Evolutionary conservation across 2,329 filamentous ascomycete genomes (phyloP).

Genomic region (Onygena corvina): DNA sequence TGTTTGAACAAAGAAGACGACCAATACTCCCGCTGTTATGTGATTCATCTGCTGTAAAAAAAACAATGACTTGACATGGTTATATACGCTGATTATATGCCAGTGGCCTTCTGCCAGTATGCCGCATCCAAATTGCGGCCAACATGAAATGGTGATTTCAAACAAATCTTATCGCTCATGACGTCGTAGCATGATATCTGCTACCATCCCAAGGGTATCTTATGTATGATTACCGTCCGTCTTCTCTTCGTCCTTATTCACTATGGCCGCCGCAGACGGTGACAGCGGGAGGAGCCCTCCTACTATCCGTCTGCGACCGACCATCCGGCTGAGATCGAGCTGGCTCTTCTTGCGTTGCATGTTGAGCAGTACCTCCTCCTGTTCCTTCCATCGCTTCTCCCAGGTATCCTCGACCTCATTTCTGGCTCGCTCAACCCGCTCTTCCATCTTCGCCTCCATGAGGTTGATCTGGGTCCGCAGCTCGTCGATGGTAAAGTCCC

Average conservation of each 20-base stretch:
- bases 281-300: too few relatives aligned
- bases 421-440: constrained; percentile 21
- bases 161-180: not conserved
- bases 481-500: constrained; percentile 23
- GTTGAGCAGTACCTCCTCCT: constrained; percentile 13
- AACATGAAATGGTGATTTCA: too few relatives aligned
- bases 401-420: constrained; percentile 27
- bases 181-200: not conserved
- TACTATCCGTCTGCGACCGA: not conserved
- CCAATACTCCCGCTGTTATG: too few relatives aligned
- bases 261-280: not conserved
- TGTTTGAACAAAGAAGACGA: too few relatives aligned
- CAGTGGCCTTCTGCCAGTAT: too few relatives aligned
- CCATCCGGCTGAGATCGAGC: not conserved
- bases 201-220: too few relatives aligned
- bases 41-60: too few relatives aligned
- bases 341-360: not conserved
- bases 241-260: not conserved
- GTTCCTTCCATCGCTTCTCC: constrained; percentile 27
- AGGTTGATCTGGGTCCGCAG: constrained; percentile 18
- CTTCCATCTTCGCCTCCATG: constrained; percentile 19
- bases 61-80: too few relatives aligned
- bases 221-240: not conserved
- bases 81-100: too few relatives aligned
- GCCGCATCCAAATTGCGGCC: too few relatives aligned